A percentile compares a stretch with the other conserved stretches of the same genome.
Evolutionary conservation across 352 stramenopile genomes (phyloP).

Genomic region (Pythium apleroticum): DNA sequence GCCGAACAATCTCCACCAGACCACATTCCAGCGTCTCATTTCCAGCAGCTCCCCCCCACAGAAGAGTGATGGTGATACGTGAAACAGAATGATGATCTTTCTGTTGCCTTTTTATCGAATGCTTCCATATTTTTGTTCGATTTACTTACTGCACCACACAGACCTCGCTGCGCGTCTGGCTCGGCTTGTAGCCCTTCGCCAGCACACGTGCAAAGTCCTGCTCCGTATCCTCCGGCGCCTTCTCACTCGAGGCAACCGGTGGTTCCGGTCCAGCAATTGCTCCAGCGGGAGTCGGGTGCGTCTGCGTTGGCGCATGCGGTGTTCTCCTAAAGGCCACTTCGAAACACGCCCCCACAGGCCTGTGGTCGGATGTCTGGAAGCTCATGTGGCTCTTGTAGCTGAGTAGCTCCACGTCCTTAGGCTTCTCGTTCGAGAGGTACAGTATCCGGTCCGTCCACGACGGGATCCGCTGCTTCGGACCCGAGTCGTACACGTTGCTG

Average conservation of each 20-base stretch:
- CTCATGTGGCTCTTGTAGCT: slow-evolving; percentile 67
- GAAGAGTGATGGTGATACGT: too few species aligned
- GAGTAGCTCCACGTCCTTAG: slow-evolving; percentile 49
- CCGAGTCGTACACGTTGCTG: slow-evolving; percentile 92
- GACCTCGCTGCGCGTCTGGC: slow-evolving; percentile 42
- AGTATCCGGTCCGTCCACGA: slow-evolving; percentile 97
- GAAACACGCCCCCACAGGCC: slow-evolving; percentile 67
- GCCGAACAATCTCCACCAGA: too few species aligned
- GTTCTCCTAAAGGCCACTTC: slow-evolving; percentile 29
- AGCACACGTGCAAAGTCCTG: slow-evolving; percentile 32
- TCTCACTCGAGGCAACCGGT: background rate
- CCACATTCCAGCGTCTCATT: too few species aligned
- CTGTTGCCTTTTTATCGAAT: slow-evolving; percentile 8
- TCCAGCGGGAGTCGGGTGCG: background rate
- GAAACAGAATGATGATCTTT: too few species aligned
- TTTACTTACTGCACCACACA: slow-evolving; percentile 32
- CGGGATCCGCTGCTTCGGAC: slow-evolving; percentile 92
- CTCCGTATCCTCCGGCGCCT: background rate
- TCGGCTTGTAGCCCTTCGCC: slow-evolving; percentile 32
- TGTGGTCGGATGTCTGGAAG: slow-evolving; percentile 76
- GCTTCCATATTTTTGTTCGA: background rate
- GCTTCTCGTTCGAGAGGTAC: slow-evolving; percentile 59
- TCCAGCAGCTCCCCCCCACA: too few species aligned
- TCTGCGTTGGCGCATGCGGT: background rate
- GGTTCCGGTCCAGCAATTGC: background rate